A percentile compares a stretch with the other conserved stretches of the same genome.
phyloP scores from a whole-genome alignment of 169 alveolate species.

The Babesia bigemina region DNA sequence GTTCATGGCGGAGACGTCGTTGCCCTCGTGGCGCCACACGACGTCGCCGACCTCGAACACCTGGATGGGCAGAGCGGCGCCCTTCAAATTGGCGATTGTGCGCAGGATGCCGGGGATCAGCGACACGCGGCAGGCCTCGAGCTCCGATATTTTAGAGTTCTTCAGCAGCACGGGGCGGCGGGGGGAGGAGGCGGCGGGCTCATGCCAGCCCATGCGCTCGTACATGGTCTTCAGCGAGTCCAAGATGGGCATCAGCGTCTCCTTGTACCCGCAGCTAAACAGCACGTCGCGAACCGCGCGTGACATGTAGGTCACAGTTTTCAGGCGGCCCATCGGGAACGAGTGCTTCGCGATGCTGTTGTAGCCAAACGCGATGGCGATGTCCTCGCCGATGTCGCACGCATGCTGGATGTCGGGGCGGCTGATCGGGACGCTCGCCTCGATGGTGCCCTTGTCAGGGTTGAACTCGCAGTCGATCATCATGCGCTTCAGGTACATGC shows the following conservation, averaged over 20 bases:
- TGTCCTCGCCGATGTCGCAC: constrained; percentile 96
- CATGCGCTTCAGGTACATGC: constrained; percentile 73
- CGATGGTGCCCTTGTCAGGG: constrained; percentile 59
- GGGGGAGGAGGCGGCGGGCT: constrained; percentile 33
- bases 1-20: constrained; percentile 58
- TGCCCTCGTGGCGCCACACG: constrained; percentile 33
- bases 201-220: constrained; percentile 55
- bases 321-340: constrained; percentile 43
- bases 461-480: constrained; percentile 66
- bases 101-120: constrained; percentile 91
- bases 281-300: constrained; percentile 61
- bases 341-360: constrained; percentile 73
- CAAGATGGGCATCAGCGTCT: constrained; percentile 74
- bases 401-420: constrained; percentile 93
- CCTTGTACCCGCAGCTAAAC: constrained; percentile 70
- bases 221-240: constrained; percentile 65
- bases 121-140: constrained; percentile 90
- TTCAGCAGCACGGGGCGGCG: constrained; percentile 85
- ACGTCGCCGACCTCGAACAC: constrained; percentile 88
- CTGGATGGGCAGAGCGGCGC: constrained; percentile 88
- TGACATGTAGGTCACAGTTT: constrained; percentile 23
- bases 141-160: constrained; percentile 91
- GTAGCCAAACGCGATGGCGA: constrained; percentile 94
- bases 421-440: constrained; percentile 84
- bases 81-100: constrained; percentile 86